A percentile compares a stretch with the other conserved stretches of the same genome.
Conservation (phyloP, 768 basidiomycete genomes). For the Leccinum variicolor region DNA sequence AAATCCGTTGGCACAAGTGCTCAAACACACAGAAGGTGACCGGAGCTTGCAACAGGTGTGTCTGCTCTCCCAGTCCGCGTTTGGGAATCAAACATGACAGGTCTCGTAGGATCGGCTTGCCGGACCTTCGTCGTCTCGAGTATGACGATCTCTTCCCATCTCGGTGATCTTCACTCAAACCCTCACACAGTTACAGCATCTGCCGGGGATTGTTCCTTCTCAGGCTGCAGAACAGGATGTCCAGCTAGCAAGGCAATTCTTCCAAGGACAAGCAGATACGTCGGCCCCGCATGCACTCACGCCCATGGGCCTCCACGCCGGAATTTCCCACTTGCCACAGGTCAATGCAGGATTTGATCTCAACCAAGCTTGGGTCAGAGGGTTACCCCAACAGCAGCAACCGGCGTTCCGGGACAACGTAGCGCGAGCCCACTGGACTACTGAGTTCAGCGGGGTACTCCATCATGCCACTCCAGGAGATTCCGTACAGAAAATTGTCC, state of each 20-base stretch:
- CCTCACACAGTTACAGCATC: constrained; percentile 60
- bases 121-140: constrained; percentile 70
- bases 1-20: constrained; percentile 85
- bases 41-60: constrained; percentile 82
- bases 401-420: constrained; percentile 33
- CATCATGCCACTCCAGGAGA: constrained; percentile 21
- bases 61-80: neutral
- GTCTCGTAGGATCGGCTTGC: constrained; percentile 62
- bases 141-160: constrained; percentile 29
- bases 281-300: constrained; percentile 31
- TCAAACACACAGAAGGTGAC: constrained; percentile 89
- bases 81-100: neutral
- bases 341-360: constrained; percentile 35
- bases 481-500: constrained; percentile 31
- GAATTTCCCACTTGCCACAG: constrained; percentile 26
- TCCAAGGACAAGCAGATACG: constrained; percentile 44
- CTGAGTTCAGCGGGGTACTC: constrained; percentile 47
- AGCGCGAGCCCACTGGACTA: constrained; percentile 46
- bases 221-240: constrained; percentile 63
- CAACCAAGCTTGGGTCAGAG: constrained; percentile 52
- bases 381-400: constrained; percentile 44
- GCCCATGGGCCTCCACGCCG: constrained; percentile 30
- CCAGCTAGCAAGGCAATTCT: constrained; percentile 77
- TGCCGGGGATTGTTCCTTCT: constrained; percentile 54
- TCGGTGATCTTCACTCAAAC: neutral